These are phyloP conservation scores for Pythium chondricola DNA, from an alignment of 352 stramenopile genomes.

Conservation along the genomic window DNA sequence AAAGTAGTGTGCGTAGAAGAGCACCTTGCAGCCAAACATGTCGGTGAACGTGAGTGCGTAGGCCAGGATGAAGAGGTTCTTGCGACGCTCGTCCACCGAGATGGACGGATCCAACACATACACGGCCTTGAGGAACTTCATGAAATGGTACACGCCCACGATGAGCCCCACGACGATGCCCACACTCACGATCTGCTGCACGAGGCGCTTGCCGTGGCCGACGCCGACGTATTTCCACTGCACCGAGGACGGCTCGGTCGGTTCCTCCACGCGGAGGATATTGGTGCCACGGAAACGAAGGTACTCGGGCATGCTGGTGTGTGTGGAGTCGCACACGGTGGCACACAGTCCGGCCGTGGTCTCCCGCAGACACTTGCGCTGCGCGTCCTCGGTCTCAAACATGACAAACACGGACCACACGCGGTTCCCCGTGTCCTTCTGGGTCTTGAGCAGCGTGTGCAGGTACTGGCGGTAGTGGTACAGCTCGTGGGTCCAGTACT, in stretches of 20 bases:
- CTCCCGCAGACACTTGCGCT: constrained; percentile 44
- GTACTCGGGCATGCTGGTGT: constrained; percentile 24
- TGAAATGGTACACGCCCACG: constrained; percentile 46
- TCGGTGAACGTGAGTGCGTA: constrained; percentile 46
- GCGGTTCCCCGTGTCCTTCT: constrained; percentile 26
- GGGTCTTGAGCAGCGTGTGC: constrained; percentile 23
- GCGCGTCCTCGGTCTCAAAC: constrained; percentile 67
- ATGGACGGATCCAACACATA: constrained; percentile 26
- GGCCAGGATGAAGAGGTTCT: constrained; percentile 48
- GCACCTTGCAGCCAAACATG: constrained; percentile 52
- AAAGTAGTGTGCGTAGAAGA: constrained; percentile 49
- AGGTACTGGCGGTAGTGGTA: constrained; percentile 37
- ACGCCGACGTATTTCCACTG: constrained; percentile 65
- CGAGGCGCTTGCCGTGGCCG: constrained; percentile 23
- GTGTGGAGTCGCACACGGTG: constrained; percentile 33
- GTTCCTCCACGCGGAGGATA: constrained; percentile 62
- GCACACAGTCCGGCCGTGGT: constrained; percentile 43
- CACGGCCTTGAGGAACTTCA: constrained; percentile 27
- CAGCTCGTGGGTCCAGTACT: constrained; percentile 56
- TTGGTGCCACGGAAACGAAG: constrained; percentile 61
- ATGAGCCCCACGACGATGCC: constrained; percentile 42
- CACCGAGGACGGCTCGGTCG: constrained; percentile 57
- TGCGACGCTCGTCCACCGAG: constrained; percentile 22
- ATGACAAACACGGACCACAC: constrained; percentile 75
- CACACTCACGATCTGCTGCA: constrained; percentile 42